phyloP scores from a whole-genome alignment of 2,329 filamentous ascomycete species.

The Penicillium capsulatum region DNA sequence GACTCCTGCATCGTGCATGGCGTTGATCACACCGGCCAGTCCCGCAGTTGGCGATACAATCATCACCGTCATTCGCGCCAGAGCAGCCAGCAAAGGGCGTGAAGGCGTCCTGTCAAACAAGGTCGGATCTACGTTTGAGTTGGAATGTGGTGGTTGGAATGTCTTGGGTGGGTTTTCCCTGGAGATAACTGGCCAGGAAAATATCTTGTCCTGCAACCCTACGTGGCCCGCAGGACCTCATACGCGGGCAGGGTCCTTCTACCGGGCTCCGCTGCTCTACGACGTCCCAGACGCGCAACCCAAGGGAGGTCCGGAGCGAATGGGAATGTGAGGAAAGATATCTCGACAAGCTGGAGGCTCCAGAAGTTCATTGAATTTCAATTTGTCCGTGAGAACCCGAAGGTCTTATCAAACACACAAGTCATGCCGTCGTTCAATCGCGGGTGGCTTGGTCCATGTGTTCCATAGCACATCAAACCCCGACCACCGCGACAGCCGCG shows the following conservation, averaged over 20 bases:
- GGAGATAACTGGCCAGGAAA: slow-evolving; percentile 17
- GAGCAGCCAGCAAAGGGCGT: no score
- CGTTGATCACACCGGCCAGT: neutral
- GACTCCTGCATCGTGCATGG: slow-evolving; percentile 1
- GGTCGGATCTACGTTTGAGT: slow-evolving; percentile 10
- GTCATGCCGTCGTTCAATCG: slow-evolving; percentile 7
- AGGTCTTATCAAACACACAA: slow-evolving; percentile 6
- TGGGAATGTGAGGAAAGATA: no score
- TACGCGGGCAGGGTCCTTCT: neutral
- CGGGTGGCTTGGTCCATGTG: neutral
- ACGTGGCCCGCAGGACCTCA: neutral
- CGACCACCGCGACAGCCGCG: no score
- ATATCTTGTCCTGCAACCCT: slow-evolving; percentile 12
- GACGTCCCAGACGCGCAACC: no score
- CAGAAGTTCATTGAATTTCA: no score
- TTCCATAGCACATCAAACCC: no score
- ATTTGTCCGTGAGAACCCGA: slow-evolving; percentile 4
- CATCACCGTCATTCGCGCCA: no score
- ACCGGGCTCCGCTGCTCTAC: neutral
- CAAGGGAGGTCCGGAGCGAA: no score
- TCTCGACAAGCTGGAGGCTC: no score
- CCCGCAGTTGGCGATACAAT: neutral
- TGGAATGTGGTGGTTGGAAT: slow-evolving; percentile 16
- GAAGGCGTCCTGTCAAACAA: neutral
- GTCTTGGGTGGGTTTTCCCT: slow-evolving; percentile 21